Conservation (phyloP, 768 basidiomycete genomes). For the Termitomyces heimii region DNA sequence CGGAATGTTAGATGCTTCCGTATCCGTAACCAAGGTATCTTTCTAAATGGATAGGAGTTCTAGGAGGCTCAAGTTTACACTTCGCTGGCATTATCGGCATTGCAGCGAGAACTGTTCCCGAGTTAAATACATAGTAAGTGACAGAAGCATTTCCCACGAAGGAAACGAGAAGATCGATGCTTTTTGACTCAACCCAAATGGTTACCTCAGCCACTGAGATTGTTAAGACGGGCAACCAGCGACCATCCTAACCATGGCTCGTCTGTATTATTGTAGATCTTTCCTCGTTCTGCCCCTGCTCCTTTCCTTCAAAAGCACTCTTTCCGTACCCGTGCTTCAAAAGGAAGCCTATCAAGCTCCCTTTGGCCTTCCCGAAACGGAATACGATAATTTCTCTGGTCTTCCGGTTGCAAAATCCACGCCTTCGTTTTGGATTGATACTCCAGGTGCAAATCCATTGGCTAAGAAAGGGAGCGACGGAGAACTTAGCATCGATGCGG, state of each 20-base stretch:
- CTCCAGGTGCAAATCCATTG: constrained; percentile 58
- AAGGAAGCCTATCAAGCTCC: constrained; percentile 1
- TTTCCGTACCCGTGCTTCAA: constrained; percentile 3
- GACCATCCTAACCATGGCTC: not conserved
- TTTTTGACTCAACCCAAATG: not conserved
- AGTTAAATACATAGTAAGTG: not conserved
- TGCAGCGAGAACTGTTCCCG: not conserved
- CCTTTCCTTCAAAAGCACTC: not conserved
- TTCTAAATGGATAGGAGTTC: not conserved
- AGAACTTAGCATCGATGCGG: constrained; percentile 50
- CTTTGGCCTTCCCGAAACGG: constrained; percentile 1
- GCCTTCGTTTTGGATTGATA: constrained; percentile 67
- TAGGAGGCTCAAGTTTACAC: not conserved
- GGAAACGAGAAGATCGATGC: not conserved
- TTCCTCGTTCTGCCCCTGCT: not conserved
- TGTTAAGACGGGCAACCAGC: not conserved
- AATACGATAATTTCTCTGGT: not conserved
- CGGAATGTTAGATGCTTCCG: not conserved
- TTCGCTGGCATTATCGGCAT: not conserved
- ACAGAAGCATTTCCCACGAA: not conserved
- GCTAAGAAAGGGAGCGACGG: constrained; percentile 64
- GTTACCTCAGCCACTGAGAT: not conserved
- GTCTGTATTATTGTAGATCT: not conserved
- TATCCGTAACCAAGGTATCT: not conserved
- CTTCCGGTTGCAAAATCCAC: constrained; percentile 62